Conservation (phyloP, 257 asterid genomes). For the Solanum bukasovii region DNA sequence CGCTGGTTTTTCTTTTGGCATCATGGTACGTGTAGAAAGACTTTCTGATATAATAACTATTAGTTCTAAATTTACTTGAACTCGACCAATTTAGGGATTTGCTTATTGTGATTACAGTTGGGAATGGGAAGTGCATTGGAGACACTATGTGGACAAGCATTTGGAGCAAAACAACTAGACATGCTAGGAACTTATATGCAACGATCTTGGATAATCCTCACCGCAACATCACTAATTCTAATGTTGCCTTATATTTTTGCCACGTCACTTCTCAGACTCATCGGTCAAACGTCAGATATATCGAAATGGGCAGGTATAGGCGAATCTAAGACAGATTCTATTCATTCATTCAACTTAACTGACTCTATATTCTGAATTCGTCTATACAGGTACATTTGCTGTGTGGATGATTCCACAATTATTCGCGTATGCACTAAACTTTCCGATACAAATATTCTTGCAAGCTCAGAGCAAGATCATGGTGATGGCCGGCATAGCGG, state of each 20-base stretch:
- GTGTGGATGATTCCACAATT: slow-evolving; percentile 65
- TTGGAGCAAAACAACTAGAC: slow-evolving; percentile 64
- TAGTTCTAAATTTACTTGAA: not conserved
- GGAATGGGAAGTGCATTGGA: slow-evolving; percentile 98
- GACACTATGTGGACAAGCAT: slow-evolving; percentile 83
- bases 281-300: slow-evolving; percentile 33
- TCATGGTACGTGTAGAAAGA: not conserved
- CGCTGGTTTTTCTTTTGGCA: slow-evolving; percentile 6
- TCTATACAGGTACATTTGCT: slow-evolving; percentile 25
- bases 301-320: slow-evolving; percentile 26
- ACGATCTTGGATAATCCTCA: slow-evolving; percentile 37
- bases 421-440: slow-evolving; percentile 44
- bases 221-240: slow-evolving; percentile 9
- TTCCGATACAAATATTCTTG: slow-evolving; percentile 47
- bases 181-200: slow-evolving; percentile 77
- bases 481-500: slow-evolving; percentile 35
- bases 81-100: not conserved
- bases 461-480: slow-evolving; percentile 57
- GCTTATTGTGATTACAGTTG: slow-evolving; percentile 30
- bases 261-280: slow-evolving; percentile 16
- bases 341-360: not conserved
- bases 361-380: not conserved
- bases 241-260: slow-evolving; percentile 34
- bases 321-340: not conserved
- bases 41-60: not conserved